Evolutionary conservation across 2,329 filamentous ascomycete genomes (phyloP), one percentile per base, ranked within the genome.

Genomic region (Diplodia corticola): DNA sequence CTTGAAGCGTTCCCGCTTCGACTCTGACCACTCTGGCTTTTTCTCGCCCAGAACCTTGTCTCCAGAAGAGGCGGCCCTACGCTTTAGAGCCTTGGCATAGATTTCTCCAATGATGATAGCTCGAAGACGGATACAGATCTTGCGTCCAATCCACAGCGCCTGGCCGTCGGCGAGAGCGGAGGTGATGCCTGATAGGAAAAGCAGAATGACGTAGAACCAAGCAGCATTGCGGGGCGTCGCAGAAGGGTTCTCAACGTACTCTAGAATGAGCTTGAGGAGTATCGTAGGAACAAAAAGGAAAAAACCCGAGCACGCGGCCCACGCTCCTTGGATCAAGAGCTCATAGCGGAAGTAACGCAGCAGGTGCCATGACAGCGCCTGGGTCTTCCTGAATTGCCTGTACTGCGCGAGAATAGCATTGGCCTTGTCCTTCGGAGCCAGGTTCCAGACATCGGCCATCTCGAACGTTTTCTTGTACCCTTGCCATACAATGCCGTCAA

Each of bases 41-140:
- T 82, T 79, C 63, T 85, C 82, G 35, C 91, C 91, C 17, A 95
- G 82, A 0, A 89, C 84, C 63, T 90, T 88, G 71, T 98, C 93
- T 20, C 89, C 87, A 9, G 76, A 76, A 9, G 93, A 89, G 24
- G 92, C 89, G 20, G 93, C 94, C 78, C 96, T 96, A 71, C 95
- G 89, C 69, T 96, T 89, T 20, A 99, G 84, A 1, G 95, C 92
- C 80, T 99, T 99, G 66, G 93, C 91, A 76, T 99, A 99, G 54
- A 99, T 95, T 74, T 99, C 95, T 65, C 95, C 95, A 70, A 99
- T 92, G 69, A 99, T 93, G 74, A 99, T 95, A 60, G 95, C 93
- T 69, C 94, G 90, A 50, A 98, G 84, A 68, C 92, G 90, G 72
- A 99, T 94, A 79, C 93, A 97, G 68, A 98, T 91, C 78, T 93